Conservation (phyloP, 495 filamentous ascomycete genomes). For the Penicillium odoratum region DNA sequence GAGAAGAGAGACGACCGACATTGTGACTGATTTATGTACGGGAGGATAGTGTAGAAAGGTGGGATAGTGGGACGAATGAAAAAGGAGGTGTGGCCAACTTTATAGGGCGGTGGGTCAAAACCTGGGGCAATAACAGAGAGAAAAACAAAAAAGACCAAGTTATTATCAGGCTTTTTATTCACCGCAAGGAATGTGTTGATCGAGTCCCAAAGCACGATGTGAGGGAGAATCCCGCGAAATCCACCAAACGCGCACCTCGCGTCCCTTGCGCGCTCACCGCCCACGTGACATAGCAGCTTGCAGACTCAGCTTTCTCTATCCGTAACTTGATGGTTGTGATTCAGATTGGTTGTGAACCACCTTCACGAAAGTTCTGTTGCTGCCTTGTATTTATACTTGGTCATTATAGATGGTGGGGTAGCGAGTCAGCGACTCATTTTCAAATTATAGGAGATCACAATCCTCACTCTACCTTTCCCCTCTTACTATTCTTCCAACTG, state of each 20-base stretch:
- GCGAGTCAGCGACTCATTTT: not conserved
- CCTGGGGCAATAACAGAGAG: slow-evolving; percentile 11
- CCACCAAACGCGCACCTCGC: slow-evolving; percentile 26
- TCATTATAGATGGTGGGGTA: not conserved
- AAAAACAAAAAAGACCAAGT: slow-evolving; percentile 15
- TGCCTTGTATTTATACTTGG: not conserved
- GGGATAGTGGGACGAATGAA: slow-evolving; percentile 49
- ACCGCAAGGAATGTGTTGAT: slow-evolving; percentile 28
- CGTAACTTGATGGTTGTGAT: not conserved
- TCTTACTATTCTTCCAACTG: not conserved
- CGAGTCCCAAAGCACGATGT: slow-evolving; percentile 20
- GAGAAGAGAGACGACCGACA: slow-evolving; percentile 96
- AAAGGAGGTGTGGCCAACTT: slow-evolving; percentile 58
- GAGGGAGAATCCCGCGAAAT: slow-evolving; percentile 15
- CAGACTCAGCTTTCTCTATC: slow-evolving; percentile 3
- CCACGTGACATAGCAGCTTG: slow-evolving; percentile 20
- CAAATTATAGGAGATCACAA: not conserved
- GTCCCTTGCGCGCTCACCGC: slow-evolving; percentile 33
- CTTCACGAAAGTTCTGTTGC: not conserved
- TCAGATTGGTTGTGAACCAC: not conserved
- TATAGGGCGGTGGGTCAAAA: slow-evolving; percentile 61
- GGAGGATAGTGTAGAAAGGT: slow-evolving; percentile 9
- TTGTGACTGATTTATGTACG: slow-evolving; percentile 48
- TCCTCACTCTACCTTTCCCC: slow-evolving; percentile 5
- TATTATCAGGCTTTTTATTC: slow-evolving; percentile 7